A percentile compares a stretch with the other conserved stretches of the same genome.
Conservation (phyloP, 148 eudicot genomes). For the Diospyros kaki region DNA sequence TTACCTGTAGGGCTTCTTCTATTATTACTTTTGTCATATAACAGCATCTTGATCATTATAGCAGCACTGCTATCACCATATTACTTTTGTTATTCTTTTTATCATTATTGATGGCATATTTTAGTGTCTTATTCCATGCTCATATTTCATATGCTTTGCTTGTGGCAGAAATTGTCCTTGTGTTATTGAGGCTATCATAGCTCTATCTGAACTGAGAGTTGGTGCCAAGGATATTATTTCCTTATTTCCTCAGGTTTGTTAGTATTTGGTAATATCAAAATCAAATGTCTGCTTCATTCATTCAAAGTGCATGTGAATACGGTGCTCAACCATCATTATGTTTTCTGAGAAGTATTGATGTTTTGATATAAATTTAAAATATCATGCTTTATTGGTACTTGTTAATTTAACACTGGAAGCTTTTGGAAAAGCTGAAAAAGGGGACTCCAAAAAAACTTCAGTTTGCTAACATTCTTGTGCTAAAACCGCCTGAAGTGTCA, state of each 20-base stretch:
- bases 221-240: constrained; percentile 76
- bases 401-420: background rate
- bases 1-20: background rate
- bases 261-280: constrained; percentile 19
- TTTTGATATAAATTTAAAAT: background rate
- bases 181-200: constrained; percentile 76
- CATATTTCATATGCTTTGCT: constrained; percentile 5
- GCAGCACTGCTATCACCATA: background rate
- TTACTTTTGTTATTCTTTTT: constrained; percentile 5
- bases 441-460: background rate
- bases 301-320: background rate
- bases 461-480: constrained; percentile 9
- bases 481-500: background rate
- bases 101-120: background rate
- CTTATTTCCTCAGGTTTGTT: constrained; percentile 83
- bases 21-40: background rate
- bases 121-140: background rate
- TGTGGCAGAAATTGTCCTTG: constrained; percentile 73
- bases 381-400: background rate
- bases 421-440: background rate
- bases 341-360: background rate
- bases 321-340: background rate
- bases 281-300: background rate
- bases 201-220: constrained; percentile 88
- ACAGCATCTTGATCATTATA: background rate